A percentile compares a stretch with the other conserved stretches of the same genome.
These are phyloP conservation scores for Blastobotrys niveus DNA, from an alignment of 1,139 yeast species.

Conservation along the genomic window DNA sequence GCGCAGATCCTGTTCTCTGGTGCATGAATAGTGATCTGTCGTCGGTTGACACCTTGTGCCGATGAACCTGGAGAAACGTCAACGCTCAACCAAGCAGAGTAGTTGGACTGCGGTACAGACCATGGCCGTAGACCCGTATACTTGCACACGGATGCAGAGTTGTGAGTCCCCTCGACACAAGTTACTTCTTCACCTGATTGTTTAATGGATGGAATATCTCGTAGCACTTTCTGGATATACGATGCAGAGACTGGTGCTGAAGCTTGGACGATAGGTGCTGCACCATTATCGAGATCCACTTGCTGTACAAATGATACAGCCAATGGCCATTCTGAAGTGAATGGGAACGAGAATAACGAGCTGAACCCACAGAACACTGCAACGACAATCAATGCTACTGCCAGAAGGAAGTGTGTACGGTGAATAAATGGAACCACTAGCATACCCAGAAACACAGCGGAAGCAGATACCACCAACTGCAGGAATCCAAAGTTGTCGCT, in stretches of 20 bases:
- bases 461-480: constrained; percentile 39
- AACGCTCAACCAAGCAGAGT: constrained; percentile 38
- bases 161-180: constrained; percentile 43
- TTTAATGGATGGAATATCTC: constrained; percentile 62
- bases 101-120: constrained; percentile 36
- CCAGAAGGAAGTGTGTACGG: constrained; percentile 53
- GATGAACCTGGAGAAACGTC: constrained; percentile 8
- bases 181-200: constrained; percentile 21
- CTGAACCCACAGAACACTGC: constrained; percentile 38
- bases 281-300: constrained; percentile 39
- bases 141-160: constrained; percentile 46
- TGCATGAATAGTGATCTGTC: constrained; percentile 54
- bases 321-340: constrained; percentile 54
- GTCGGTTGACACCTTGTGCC: constrained; percentile 51
- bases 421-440: constrained; percentile 69
- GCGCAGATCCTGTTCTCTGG: constrained; percentile 61
- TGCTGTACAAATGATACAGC: constrained; percentile 64
- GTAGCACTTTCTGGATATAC: constrained; percentile 40
- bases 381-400: constrained; percentile 38
- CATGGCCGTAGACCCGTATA: constrained; percentile 54
- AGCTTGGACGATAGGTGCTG: constrained; percentile 19
- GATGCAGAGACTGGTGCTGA: constrained; percentile 1
- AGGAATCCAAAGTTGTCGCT: constrained; percentile 46
- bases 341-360: constrained; percentile 45
- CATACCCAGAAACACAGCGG: constrained; percentile 44